These are phyloP conservation scores for Corylus avellana DNA, from an alignment of 306 rosid genomes.

Conservation along the genomic window DNA sequence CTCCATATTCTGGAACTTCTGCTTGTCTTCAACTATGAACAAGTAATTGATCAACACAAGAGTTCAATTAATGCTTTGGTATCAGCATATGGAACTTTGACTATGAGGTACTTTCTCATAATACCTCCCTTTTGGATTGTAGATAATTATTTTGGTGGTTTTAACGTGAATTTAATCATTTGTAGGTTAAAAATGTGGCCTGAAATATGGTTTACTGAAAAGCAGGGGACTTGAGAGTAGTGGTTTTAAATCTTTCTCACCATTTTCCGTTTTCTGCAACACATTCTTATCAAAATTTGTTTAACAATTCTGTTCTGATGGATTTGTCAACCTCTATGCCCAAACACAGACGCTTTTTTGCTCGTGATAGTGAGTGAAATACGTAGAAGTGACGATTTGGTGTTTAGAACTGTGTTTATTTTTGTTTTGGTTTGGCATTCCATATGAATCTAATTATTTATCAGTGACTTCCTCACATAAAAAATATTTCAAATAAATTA, in stretches of 20 bases:
- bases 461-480: not conserved
- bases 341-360: not conserved
- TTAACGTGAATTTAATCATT: conserved; percentile 13
- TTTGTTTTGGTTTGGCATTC: not conserved
- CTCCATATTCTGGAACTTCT: conserved; percentile 92
- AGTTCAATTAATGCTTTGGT: conserved; percentile 6
- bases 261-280: not conserved
- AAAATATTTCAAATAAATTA: not conserved
- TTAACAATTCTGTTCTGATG: not conserved
- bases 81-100: conserved; percentile 27
- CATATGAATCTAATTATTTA: not conserved
- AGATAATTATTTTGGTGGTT: conserved; percentile 10
- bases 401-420: not conserved
- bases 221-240: not conserved
- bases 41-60: conserved; percentile 45
- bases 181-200: conserved; percentile 26
- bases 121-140: conserved; percentile 13
- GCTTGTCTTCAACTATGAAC: conserved; percentile 81
- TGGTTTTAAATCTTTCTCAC: not conserved
- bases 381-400: not conserved
- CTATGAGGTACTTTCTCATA: conserved; percentile 28
- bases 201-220: not conserved
- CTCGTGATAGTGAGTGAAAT: not conserved
- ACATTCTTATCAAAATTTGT: not conserved
- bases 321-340: not conserved